phyloP scores from a whole-genome alignment of 345 rosid species.

The Cardamine chenopodiifolia region DNA sequence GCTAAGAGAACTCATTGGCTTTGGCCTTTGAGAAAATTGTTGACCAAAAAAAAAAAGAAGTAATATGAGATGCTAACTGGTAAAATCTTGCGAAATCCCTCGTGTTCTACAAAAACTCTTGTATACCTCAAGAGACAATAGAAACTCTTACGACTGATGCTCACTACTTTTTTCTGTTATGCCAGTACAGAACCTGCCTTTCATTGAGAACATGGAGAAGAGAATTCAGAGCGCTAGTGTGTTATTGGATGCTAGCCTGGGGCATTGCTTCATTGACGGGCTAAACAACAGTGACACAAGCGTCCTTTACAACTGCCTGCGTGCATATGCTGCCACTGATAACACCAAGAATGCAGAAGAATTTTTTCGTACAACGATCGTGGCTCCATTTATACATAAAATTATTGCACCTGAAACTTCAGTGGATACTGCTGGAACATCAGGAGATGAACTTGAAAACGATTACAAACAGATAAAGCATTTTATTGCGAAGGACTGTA shows the following conservation, averaged over 20 bases:
- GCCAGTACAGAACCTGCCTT: slow-evolving; percentile 99
- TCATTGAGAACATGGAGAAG: slow-evolving; percentile 96
- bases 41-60: background rate
- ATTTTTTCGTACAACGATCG: slow-evolving; percentile 72
- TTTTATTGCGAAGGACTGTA: slow-evolving; percentile 67
- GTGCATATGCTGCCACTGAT: slow-evolving; percentile 96
- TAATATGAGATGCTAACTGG: slow-evolving; percentile 6
- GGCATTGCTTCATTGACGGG: slow-evolving; percentile 94
- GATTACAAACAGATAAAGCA: slow-evolving; percentile 77
- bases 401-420: slow-evolving; percentile 61
- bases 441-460: slow-evolving; percentile 75
- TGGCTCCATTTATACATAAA: slow-evolving; percentile 73
- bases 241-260: slow-evolving; percentile 89
- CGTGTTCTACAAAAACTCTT: background rate
- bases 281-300: slow-evolving; percentile 78
- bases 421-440: slow-evolving; percentile 50
- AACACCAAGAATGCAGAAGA: slow-evolving; percentile 81
- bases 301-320: slow-evolving; percentile 92
- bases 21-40: background rate
- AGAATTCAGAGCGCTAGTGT: slow-evolving; percentile 86
- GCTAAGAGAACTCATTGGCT: slow-evolving; percentile 2
- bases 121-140: slow-evolving; percentile 17
- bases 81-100: background rate
- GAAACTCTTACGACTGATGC: slow-evolving; percentile 39
- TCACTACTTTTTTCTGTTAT: slow-evolving; percentile 59